phyloP scores from a whole-genome alignment of 129 eudicot genomes.

The Silybum marianum region DNA sequence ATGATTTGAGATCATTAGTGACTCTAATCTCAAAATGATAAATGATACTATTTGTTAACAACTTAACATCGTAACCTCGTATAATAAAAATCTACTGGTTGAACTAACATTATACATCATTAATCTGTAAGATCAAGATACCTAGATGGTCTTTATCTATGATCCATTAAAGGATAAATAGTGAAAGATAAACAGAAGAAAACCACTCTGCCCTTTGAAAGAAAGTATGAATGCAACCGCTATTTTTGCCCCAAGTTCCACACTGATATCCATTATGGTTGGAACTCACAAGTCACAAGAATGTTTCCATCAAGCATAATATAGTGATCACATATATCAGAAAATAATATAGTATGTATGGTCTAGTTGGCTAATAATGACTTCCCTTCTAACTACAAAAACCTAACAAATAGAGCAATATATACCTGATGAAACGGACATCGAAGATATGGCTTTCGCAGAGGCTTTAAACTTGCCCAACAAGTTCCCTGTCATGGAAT shows the following conservation, averaged over 20 bases:
- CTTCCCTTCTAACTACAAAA: neutral
- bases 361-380: neutral
- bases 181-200: neutral
- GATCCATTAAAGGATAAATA: neutral
- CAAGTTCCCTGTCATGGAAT: conserved; percentile 71
- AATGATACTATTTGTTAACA: too few species aligned
- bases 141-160: neutral
- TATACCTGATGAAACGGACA: conserved; percentile 83
- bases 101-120: neutral
- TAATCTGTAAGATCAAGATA: neutral
- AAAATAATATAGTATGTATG: neutral
- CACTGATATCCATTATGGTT: neutral
- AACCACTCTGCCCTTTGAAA: neutral
- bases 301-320: neutral
- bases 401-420: neutral
- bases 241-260: neutral
- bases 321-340: neutral
- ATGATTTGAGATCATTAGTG: neutral
- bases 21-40: neutral
- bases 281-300: neutral
- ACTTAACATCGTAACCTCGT: neutral
- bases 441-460: conserved; percentile 69
- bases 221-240: neutral
- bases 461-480: conserved; percentile 78
- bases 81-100: neutral